phyloP scores from a whole-genome alignment of 2,329 filamentous ascomycete species.

The Fusarium duplospermum region DNA sequence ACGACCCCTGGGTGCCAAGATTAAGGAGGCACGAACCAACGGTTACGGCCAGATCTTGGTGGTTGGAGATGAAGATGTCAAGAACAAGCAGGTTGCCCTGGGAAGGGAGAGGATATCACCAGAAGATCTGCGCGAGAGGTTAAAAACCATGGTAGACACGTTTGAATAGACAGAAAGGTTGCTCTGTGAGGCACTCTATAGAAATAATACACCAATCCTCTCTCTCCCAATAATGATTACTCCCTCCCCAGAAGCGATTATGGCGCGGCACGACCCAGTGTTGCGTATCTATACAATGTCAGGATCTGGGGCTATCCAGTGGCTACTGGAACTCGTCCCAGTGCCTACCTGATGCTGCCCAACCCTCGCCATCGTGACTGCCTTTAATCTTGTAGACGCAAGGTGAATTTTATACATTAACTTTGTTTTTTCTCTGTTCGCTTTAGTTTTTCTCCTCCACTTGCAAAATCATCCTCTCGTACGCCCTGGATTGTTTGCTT shows the following conservation, averaged over 20 bases:
- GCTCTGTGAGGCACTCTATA: constrained; percentile 5
- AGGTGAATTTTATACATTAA: background rate
- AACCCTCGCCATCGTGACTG: background rate
- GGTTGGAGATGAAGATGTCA: constrained; percentile 74
- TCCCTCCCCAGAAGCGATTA: constrained; percentile 7
- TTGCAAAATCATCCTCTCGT: constrained; percentile 24
- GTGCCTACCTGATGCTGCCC: background rate
- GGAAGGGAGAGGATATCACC: constrained; percentile 57
- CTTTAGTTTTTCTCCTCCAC: background rate
- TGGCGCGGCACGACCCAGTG: constrained; percentile 4
- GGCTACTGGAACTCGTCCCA: background rate
- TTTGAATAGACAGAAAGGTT: constrained; percentile 55
- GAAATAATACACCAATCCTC: constrained; percentile 19
- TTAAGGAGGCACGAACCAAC: constrained; percentile 76
- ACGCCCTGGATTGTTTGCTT: constrained; percentile 24
- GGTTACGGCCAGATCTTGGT: constrained; percentile 81
- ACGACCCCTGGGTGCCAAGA: constrained; percentile 74
- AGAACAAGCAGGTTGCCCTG: constrained; percentile 64
- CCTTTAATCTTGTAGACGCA: background rate
- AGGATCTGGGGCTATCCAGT: background rate
- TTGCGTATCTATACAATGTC: constrained; percentile 8
- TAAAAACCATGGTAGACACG: constrained; percentile 59
- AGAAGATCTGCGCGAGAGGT: constrained; percentile 56
- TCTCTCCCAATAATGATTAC: constrained; percentile 6
- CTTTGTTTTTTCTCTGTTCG: background rate